These are phyloP conservation scores for Pleurotus eryngii DNA, from an alignment of 768 basidiomycete genomes.

Conservation along the genomic window DNA sequence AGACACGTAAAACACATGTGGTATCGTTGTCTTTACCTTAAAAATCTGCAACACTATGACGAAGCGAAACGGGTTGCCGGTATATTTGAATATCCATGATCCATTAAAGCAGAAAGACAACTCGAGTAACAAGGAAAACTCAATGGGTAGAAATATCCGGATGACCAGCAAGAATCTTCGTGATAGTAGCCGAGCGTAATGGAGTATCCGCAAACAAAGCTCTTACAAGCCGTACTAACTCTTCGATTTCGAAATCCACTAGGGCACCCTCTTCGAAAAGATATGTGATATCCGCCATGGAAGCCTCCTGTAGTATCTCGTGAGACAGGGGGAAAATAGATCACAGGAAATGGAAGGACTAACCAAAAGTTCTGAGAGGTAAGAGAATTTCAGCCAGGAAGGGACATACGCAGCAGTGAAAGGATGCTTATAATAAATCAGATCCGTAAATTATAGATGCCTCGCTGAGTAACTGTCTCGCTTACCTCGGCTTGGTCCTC, in stretches of 20 bases:
- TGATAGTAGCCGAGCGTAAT: conserved; percentile 76
- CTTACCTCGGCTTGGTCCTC: conserved; percentile 60
- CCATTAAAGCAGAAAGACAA: too few species aligned
- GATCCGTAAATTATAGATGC: not conserved
- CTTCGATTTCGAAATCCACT: conserved; percentile 84
- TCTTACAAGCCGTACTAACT: conserved; percentile 75
- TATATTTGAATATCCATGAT: too few species aligned
- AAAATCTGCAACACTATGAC: too few species aligned
- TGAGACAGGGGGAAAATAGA: not conserved
- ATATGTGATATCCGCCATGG: conserved; percentile 88
- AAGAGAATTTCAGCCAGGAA: conserved; percentile 93
- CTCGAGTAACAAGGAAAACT: too few species aligned
- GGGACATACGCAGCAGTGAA: conserved; percentile 85
- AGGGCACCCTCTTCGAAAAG: conserved; percentile 88
- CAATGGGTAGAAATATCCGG: conserved; percentile 21
- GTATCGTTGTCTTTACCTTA: too few species aligned
- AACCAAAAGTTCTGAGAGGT: conserved; percentile 88
- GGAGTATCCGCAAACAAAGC: conserved; percentile 89
- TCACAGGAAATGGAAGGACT: conserved; percentile 23
- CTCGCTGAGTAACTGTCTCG: not conserved
- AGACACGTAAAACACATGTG: too few species aligned
- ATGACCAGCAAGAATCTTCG: conserved; percentile 66
- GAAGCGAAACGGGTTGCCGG: too few species aligned
- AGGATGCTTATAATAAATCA: conserved; percentile 47
- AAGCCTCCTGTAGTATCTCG: conserved; percentile 64